Base-by-base conservation (phyloP, 495 filamentous ascomycete genomes). In the Chaetomium tenue region DNA sequence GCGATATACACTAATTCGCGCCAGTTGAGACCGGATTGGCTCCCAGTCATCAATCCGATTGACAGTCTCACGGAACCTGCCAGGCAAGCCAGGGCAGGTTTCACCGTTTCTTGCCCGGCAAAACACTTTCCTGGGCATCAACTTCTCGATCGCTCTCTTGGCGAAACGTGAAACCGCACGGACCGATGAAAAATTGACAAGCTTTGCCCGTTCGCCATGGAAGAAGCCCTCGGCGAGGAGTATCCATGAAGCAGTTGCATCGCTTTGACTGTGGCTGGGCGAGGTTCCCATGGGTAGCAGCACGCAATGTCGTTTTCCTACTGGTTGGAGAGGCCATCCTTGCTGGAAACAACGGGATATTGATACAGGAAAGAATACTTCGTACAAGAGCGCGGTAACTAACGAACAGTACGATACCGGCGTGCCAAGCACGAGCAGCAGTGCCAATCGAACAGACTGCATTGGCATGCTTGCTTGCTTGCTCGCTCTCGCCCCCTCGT, bases 181-280 rank as follows among this genome's bases (percentile, higher is more conserved):
- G 65, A 70, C 58, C 9, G 33, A 47, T 30, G 53, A 58, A 26
- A 26, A 63, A 68, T 53, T 46, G 54, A 69, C 70, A 70, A 71
- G 71, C 72, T 71, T 68, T 58, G 53, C 40, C 26, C 39, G 63
- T 67, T 63, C 65, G 70, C 68, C 70, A 68, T 70, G 70, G 42
- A 60, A 60, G 42, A 60, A 60, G 48, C 48, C 52, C 57, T 52
- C 62, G 53, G 52, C 59, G 59, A 62, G 66, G 64, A 64, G 52
- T n/a, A 64, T 58, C 66, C 72, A 67, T 69, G 70, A 42, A 59
- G 37, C 26, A 46, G 60, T 64, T 56, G 55, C 63, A 63, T 64
- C 56, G 61, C 56, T 65, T 25, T 65, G 58, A 66, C 69, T 63
- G 61, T 63, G 40, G 54, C 61, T 16, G 46, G 42, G 48, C 15